Conservation (phyloP, 1,284 basidiomycete species). For the Apiotrichum sp. region DNA sequence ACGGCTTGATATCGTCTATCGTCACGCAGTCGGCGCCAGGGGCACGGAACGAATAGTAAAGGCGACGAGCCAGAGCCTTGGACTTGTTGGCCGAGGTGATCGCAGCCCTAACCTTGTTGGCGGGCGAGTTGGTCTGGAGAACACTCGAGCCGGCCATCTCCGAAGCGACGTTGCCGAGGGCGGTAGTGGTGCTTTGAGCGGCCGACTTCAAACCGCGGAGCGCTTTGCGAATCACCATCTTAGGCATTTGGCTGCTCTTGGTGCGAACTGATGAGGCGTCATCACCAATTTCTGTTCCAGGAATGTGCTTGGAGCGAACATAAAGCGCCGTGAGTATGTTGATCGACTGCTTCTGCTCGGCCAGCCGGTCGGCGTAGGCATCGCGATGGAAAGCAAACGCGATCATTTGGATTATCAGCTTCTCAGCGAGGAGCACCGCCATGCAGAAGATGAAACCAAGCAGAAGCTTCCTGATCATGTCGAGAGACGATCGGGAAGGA, state of each 20-base stretch:
- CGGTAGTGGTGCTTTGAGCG: slow-evolving; percentile 75
- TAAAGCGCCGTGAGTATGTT: slow-evolving; percentile 69
- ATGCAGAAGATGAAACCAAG: slow-evolving; percentile 71
- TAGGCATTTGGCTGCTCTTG: slow-evolving; percentile 54
- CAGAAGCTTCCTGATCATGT: slow-evolving; percentile 39
- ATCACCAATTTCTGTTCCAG: slow-evolving; percentile 63
- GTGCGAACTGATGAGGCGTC: slow-evolving; percentile 37
- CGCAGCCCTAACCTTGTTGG: slow-evolving; percentile 72
- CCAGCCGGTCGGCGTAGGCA: slow-evolving; percentile 81
- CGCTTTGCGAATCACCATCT: slow-evolving; percentile 62
- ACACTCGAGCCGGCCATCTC: slow-evolving; percentile 59
- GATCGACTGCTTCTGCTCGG: slow-evolving; percentile 75
- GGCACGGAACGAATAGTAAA: slow-evolving; percentile 80
- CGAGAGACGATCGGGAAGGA: slow-evolving; percentile 36
- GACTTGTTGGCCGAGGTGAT: slow-evolving; percentile 75
- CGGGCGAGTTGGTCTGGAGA: slow-evolving; percentile 79
- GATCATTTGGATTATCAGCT: slow-evolving; percentile 80
- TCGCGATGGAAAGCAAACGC: slow-evolving; percentile 72
- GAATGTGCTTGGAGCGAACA: slow-evolving; percentile 65
- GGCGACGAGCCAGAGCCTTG: slow-evolving; percentile 69
- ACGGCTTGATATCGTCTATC: slow-evolving; percentile 62
- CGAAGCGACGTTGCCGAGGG: slow-evolving; percentile 60
- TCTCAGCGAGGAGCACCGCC: slow-evolving; percentile 69
- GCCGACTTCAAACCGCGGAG: slow-evolving; percentile 64
- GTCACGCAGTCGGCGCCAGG: slow-evolving; percentile 58